These are phyloP conservation scores for Waltergamsia citrina DNA, from an alignment of 2,329 filamentous ascomycete genomes.

Conservation along the genomic window DNA sequence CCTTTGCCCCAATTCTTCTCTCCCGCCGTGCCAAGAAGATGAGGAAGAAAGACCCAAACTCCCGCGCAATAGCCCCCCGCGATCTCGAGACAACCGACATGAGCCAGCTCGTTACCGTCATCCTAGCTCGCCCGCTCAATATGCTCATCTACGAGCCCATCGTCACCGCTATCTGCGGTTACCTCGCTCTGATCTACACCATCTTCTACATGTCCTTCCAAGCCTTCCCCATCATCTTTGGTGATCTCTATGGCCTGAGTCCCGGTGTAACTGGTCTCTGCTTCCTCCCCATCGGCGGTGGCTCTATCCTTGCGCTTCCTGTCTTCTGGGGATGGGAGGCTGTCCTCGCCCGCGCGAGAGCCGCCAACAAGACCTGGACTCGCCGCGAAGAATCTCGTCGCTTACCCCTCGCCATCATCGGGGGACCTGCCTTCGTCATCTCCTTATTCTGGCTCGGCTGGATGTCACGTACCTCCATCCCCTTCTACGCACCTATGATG, in stretches of 20 bases:
- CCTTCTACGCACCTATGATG: conserved; percentile 47
- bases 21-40: conserved; percentile 45
- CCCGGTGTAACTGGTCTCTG: conserved; percentile 56
- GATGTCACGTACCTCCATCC: conserved; percentile 35
- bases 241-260: conserved; percentile 50
- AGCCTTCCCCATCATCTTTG: conserved; percentile 64
- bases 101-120: conserved; percentile 54
- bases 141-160: conserved; percentile 69
- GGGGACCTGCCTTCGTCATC: conserved; percentile 52
- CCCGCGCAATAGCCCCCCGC: conserved; percentile 44
- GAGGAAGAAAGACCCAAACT: conserved; percentile 42
- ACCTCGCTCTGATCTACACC: conserved; percentile 61
- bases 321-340: conserved; percentile 59
- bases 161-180: conserved; percentile 59
- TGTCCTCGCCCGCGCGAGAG: conserved; percentile 43
- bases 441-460: conserved; percentile 55
- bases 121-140: conserved; percentile 59
- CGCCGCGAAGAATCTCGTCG: conserved; percentile 56
- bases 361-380: conserved; percentile 44
- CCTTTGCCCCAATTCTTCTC: conserved; percentile 49
- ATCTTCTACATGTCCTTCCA: conserved; percentile 67
- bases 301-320: conserved; percentile 46
- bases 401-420: conserved; percentile 61
- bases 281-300: conserved; percentile 60
- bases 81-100: conserved; percentile 52